Base-by-base conservation (phyloP, 1,139 yeast species). In the Pichia sp. region DNA sequence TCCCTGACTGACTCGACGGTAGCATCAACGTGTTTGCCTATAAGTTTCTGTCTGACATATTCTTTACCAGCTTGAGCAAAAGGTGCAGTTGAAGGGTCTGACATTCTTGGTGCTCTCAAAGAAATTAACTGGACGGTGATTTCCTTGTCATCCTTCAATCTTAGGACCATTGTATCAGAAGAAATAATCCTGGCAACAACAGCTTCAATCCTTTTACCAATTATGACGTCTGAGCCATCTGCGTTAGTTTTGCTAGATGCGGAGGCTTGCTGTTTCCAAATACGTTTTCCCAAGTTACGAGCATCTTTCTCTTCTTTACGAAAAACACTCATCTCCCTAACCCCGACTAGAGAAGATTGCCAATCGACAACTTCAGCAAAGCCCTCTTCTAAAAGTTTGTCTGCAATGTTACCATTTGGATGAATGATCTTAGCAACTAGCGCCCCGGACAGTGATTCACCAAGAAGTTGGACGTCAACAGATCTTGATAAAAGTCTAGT, bases 381-480 rank as follows among this genome's bases (percentile, higher is more conserved):
- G 8, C 97, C 97, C 57, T 75, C 76, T 58, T 79, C 81, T 59
- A 89, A 75, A 59, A 89, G 71, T 61, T 81, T 80, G 62, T 84
- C 85, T 58, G 87, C 82, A 62, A 89, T 84, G 65, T 87, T 87
- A 7, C 95, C 90, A 13, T 88, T 86, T 54, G 90, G 92, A 62
- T 83, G 84, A 52, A 80, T 70, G 44, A 82, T 64, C 49, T 77
- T 68, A 7, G 77, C 87, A 55, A 85, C 79, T 11, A 92, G 85
- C 7, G 85, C 72, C 8, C 89, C 92, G 32, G 75, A 71, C 57
- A 82, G 81, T 49, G 79, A 80, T 61, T 79, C 80, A 41, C 90
- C 92, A 40, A 87, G 63, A 56, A 87, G 72, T 10, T 76, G 71
- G 34, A 82, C 80, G 56, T 79, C 77, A 44, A 88, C 84, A 51